Percentiles rank a stretch among this genome's conserved stretches.
These are phyloP conservation scores for Helotiales sp. DNA, from an alignment of 2,329 filamentous ascomycete genomes.

Conservation along the genomic window DNA sequence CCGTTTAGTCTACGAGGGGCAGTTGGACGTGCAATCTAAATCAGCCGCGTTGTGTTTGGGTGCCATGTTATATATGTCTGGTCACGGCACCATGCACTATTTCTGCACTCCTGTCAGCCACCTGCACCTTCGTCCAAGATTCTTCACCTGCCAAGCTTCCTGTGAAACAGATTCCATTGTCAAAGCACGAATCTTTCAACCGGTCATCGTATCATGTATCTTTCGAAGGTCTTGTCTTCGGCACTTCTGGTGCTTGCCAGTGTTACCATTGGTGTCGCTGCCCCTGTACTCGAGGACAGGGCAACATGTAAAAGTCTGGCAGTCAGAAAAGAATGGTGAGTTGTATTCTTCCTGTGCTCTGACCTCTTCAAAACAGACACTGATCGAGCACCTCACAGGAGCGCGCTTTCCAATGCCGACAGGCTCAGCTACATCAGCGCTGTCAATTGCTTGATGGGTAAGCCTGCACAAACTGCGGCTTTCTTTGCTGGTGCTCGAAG, in stretches of 20 bases:
- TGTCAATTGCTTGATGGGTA: slow-evolving; percentile 44
- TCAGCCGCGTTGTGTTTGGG: neutral
- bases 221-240: slow-evolving; percentile 2
- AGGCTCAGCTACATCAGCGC: slow-evolving; percentile 45
- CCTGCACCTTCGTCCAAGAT: neutral
- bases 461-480: slow-evolving; percentile 38
- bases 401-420: slow-evolving; percentile 35
- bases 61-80: slow-evolving; percentile 12
- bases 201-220: slow-evolving; percentile 3
- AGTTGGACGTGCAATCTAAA: neutral
- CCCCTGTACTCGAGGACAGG: neutral
- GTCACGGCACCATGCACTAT: neutral
- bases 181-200: neutral
- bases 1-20: neutral
- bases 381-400: slow-evolving; percentile 22
- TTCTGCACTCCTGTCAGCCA: slow-evolving; percentile 7
- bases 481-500: slow-evolving; percentile 43
- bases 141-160: neutral
- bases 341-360: neutral
- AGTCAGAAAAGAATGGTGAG: slow-evolving; percentile 8
- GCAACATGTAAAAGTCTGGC: neutral
- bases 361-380: neutral
- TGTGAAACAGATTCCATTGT: neutral
- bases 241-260: slow-evolving; percentile 1
- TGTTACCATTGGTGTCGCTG: neutral